Percentiles rank a stretch among this genome's conserved stretches.
Conservation (phyloP, 352 stramenopile species). For the Phytophthora pini region DNA sequence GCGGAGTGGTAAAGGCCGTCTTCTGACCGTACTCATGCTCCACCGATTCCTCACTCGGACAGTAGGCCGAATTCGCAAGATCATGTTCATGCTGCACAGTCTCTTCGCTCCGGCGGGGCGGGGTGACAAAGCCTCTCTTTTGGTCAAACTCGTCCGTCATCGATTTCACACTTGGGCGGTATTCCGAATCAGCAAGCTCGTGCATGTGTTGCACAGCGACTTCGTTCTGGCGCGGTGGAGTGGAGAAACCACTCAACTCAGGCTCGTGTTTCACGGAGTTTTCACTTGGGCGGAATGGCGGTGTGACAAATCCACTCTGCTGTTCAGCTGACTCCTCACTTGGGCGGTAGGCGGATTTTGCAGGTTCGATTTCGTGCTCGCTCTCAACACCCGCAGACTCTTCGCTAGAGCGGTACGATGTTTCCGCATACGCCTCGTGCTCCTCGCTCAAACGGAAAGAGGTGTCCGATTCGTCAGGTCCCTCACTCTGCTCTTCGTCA, state of each 20-base stretch:
- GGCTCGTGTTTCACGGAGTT: conserved; percentile 9
- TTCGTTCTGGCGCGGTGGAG: background rate
- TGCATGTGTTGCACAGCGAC: background rate
- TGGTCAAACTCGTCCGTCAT: background rate
- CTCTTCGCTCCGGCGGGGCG: background rate
- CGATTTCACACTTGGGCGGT: background rate
- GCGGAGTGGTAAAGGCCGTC: too few species aligned
- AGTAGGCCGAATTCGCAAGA: background rate
- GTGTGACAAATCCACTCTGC: conserved; percentile 7
- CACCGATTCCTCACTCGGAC: background rate
- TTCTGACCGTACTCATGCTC: too few species aligned
- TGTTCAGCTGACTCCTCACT: conserved; percentile 14
- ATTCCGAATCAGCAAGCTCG: background rate
- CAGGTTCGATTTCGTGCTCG: conserved; percentile 2
- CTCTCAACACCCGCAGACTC: conserved; percentile 9
- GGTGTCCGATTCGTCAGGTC: conserved; percentile 24
- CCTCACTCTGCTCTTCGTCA: conserved; percentile 28
- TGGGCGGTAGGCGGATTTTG: background rate
- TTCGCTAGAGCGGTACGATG: conserved; percentile 26
- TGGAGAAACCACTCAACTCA: conserved; percentile 1
- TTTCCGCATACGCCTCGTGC: conserved; percentile 20
- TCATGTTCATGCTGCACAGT: background rate
- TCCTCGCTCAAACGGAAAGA: conserved; percentile 36
- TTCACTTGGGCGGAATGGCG: conserved; percentile 12
- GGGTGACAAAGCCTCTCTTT: conserved; percentile 1